phyloP scores from a whole-genome alignment of 768 basidiomycete genomes.

The Dacryopinax spathularia region DNA sequence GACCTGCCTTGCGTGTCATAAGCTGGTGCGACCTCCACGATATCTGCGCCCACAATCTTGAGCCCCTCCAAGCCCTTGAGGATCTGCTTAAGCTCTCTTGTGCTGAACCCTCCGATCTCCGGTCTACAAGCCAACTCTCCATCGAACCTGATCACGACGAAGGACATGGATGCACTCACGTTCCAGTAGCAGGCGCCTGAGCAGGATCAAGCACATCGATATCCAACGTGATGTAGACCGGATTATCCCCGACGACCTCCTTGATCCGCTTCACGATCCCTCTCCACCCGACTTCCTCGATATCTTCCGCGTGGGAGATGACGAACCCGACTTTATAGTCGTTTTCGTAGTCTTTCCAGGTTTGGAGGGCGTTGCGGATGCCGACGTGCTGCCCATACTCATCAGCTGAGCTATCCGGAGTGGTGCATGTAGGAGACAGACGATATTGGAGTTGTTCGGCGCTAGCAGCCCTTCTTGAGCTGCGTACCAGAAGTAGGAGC shows the following conservation, averaged over 20 bases:
- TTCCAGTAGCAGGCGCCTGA: slow-evolving; percentile 14
- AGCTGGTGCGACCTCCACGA: slow-evolving; percentile 23
- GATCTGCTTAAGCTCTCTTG: slow-evolving; percentile 27
- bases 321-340: slow-evolving; percentile 22
- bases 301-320: slow-evolving; percentile 15
- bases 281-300: slow-evolving; percentile 23
- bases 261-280: slow-evolving; percentile 24
- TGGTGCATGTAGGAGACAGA: slow-evolving; percentile 7
- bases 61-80: slow-evolving; percentile 24
- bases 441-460: slow-evolving; percentile 23
- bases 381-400: slow-evolving; percentile 19
- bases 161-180: background rate
- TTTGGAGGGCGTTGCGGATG: slow-evolving; percentile 20
- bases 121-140: slow-evolving; percentile 19
- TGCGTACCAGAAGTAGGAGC: slow-evolving; percentile 26
- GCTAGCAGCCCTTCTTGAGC: slow-evolving; percentile 23
- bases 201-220: slow-evolving; percentile 19
- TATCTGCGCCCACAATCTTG: slow-evolving; percentile 27
- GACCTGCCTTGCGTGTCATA: background rate
- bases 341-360: slow-evolving; percentile 22
- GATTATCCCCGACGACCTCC: slow-evolving; percentile 24
- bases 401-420: background rate
- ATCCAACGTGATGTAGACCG: slow-evolving; percentile 22
- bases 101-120: slow-evolving; percentile 25
- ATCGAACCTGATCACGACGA: background rate